Evolutionary conservation across 495 filamentous ascomycete genomes (phyloP).

Genomic region (Aspergillus campestris): DNA sequence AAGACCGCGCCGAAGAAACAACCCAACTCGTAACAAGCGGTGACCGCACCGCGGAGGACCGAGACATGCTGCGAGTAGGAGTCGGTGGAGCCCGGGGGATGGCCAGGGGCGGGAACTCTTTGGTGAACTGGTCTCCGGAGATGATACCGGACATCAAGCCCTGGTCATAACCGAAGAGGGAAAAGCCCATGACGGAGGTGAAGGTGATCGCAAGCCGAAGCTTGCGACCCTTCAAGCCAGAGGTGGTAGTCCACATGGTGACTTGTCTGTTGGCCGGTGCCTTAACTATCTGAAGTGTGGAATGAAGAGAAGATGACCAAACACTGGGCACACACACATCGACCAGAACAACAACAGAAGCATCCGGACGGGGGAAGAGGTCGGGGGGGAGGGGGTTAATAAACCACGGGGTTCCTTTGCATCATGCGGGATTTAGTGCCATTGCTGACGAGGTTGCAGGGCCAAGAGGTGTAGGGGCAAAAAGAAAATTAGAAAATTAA

Average conservation of each 20-base stretch:
- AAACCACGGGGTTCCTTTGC: background rate
- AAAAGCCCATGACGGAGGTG: constrained; percentile 51
- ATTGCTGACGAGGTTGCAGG: too few relatives aligned
- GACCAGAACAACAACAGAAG: too few relatives aligned
- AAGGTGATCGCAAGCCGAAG: constrained; percentile 31
- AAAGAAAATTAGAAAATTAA: too few relatives aligned
- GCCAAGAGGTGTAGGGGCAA: too few relatives aligned
- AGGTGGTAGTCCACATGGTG: constrained; percentile 36
- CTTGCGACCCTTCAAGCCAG: constrained; percentile 25
- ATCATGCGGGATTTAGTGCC: constrained; percentile 1
- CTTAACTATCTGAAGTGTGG: too few relatives aligned
- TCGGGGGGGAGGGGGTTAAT: too few relatives aligned
- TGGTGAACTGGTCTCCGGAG: constrained; percentile 56
- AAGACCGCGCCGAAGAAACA: constrained; percentile 71
- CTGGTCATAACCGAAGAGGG: constrained; percentile 68
- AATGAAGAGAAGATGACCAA: too few relatives aligned
- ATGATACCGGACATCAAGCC: constrained; percentile 76
- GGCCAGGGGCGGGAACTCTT: constrained; percentile 54
- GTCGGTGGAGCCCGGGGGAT: constrained; percentile 4
- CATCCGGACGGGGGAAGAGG: too few relatives aligned
- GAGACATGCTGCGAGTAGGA: constrained; percentile 36
- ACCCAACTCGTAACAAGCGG: constrained; percentile 71
- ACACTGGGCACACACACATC: too few relatives aligned
- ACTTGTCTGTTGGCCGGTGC: too few relatives aligned
- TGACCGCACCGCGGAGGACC: constrained; percentile 70